Base-by-base conservation (phyloP, 108 stramenopile genomes). In the Asterionellopsis glacialis region DNA sequence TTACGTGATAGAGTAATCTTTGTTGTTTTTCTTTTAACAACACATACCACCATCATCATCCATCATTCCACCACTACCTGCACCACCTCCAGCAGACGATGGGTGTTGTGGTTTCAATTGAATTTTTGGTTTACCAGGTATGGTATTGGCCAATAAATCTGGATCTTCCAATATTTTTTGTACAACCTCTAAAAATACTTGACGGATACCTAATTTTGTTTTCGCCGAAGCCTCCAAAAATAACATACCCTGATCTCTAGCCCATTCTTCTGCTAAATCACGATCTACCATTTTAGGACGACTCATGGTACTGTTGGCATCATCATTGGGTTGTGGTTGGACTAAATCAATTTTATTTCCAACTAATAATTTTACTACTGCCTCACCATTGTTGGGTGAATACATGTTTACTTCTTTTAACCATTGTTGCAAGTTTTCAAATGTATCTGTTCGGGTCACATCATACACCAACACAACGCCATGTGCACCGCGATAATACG, bases 391-490 rank as follows among this genome's bases (percentile, higher is more conserved):
- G 51, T 95, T 93, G 25, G 95, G 92, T 56, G 85, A 82, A 72
- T 97, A 99, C 60, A 91, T 60, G 55, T 97, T 93, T 9, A 98
- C 95, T 76, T 99, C 99, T 53, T 98, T 94, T 22, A 98, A 72
- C 99, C 99, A 99, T 63, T 94, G 90, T 39, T 85, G 81, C 54
- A 99, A 76, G 80, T 97, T 95, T 53, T 98, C 97, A 74, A 98
- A 98, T 12, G 94, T 95, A 54, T 98, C 99, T n/a, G 85, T 88
- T 22, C 96, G 89, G 14, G 96, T 95, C 16, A 98, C 97, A 65
- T 99, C 99, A 65, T 98, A 99, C 10, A 97, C 95, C 68, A 99
- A 87, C 15, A 98, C 89, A 45, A 99, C 96, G n/a, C 97, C 98
- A 63, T 98, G 99, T 1, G 99, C 99, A 12, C 99, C 99, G 14